Conservation (phyloP, 1,284 basidiomycete genomes). For the Cutaneotrichosporon sp. region DNA sequence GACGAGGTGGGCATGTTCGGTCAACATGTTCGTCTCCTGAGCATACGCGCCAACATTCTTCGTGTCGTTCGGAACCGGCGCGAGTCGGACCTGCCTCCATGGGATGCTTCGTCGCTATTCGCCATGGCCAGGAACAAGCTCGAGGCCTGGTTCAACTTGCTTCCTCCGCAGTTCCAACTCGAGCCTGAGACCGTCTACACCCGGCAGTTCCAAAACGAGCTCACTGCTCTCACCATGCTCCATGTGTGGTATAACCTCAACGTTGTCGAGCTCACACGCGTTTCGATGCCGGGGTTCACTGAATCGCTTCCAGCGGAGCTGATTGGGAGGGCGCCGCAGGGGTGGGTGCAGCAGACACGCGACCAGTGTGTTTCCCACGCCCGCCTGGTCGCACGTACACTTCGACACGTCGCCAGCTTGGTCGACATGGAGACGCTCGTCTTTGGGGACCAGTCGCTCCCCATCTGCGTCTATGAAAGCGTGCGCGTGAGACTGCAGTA, state of each 20-base stretch:
- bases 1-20: conserved; percentile 25
- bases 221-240: conserved; percentile 28
- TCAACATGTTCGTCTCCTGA: conserved; percentile 22
- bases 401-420: conserved; percentile 17
- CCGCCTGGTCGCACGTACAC: conserved; percentile 15
- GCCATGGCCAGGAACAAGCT: conserved; percentile 19
- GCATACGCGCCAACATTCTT: conserved; percentile 22
- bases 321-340: conserved; percentile 15
- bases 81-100: conserved; percentile 20
- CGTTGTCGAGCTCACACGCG: conserved; percentile 23
- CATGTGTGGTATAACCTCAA: conserved; percentile 31
- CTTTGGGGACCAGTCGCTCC: conserved; percentile 24
- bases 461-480: conserved; percentile 29
- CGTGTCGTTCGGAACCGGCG: conserved; percentile 17
- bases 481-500: conserved; percentile 25
- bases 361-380: conserved; percentile 23
- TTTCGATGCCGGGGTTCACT: conserved; percentile 27
- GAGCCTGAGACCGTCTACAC: conserved; percentile 27
- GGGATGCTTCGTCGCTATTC: conserved; percentile 20
- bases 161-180: conserved; percentile 25
- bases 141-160: conserved; percentile 18
- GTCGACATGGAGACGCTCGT: conserved; percentile 24
- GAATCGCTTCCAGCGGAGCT: conserved; percentile 18
- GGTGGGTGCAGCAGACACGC: conserved; percentile 24
- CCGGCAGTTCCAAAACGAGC: conserved; percentile 26